These are phyloP conservation scores for Vaccinium myrtillus DNA, from an alignment of 148 eudicot genomes.

Conservation along the genomic window DNA sequence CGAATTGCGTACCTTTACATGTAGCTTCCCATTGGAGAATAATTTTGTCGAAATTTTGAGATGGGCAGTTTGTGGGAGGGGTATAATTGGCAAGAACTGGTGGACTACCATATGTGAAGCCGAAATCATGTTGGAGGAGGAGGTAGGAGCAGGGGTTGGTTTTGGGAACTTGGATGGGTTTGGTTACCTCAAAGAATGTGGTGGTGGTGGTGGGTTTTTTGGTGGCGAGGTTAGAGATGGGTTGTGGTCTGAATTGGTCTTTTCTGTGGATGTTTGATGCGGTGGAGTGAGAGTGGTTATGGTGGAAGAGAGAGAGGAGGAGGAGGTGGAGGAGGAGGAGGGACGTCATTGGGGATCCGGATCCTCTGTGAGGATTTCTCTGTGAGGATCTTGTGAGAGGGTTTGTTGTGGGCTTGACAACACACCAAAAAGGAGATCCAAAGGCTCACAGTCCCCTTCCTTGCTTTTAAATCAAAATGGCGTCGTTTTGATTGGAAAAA, in stretches of 20 bases:
- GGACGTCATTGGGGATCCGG: slow-evolving; percentile 20
- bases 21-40: slow-evolving; percentile 76
- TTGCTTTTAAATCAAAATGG: no score
- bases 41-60: slow-evolving; percentile 34
- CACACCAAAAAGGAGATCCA: no score
- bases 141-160: slow-evolving; percentile 60
- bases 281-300: slow-evolving; percentile 26
- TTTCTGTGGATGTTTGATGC: slow-evolving; percentile 31
- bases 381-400: no score
- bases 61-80: slow-evolving; percentile 62
- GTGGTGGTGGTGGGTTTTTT: slow-evolving; percentile 23
- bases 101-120: slow-evolving; percentile 52
- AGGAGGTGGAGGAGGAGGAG: slow-evolving; percentile 18
- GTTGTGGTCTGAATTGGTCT: slow-evolving; percentile 32
- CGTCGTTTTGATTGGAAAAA: no score
- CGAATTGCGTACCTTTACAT: slow-evolving; percentile 68
- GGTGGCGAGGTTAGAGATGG: slow-evolving; percentile 19
- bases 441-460: no score
- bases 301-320: slow-evolving; percentile 20
- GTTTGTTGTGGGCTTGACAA: no score
- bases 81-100: slow-evolving; percentile 56
- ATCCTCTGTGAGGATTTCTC: no score
- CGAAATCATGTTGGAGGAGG: slow-evolving; percentile 70
- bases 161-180: slow-evolving; percentile 47
- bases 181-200: slow-evolving; percentile 67